Evolutionary conservation across 306 rosid genomes (phyloP), one percentile per base, ranked within the genome.

Genomic region (Dalbergia cochinchinensis): DNA sequence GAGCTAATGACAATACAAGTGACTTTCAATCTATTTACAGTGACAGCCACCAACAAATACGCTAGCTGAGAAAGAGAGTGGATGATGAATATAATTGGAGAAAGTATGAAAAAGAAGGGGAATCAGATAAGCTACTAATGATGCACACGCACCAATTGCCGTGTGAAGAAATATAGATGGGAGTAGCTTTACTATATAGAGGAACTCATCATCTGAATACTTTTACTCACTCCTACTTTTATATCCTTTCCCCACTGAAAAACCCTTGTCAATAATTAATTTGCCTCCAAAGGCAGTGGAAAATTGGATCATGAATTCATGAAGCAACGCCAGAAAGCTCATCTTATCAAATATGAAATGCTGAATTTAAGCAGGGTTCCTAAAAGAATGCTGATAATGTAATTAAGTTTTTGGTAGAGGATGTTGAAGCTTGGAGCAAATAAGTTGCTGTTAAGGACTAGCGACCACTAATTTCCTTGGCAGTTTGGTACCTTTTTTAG

Each of bases 91-190:
- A 26, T 26, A 26, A 26, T 26, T 26, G 31, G 31, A 91, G 91
- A 76, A 92, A 83, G 80, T 91, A 91, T 82, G 94, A 89, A 94
- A 85, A 77, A 89, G 94, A 70, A 83, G 88, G 35, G 94, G 85
- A 94, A 92, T 71, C 92, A 90, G 6, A 80, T 82, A 53, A 89
- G 94, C 63, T 92, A 89, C 83, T 94, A 91, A 75, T 92, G 87
- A 84, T 94, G 98, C 82, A 84, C 91, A 3, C 65, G 20, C 67
- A 90, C 97, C 37, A 85, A 71, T 72, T 94, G 97, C 68, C 68
- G 71, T 59, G 91, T 90, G 15, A 91, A 85, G 91, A 92, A 94
- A 72, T 26, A 94, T 79, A 53, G 89, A 91, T 4, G 92, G 88
- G 87, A 89, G 87, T 50, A 86, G 22, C 70, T 33, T 77, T 7